Conservation (phyloP, 2,329 filamentous ascomycete species). For the Pezicula rhizophila region DNA sequence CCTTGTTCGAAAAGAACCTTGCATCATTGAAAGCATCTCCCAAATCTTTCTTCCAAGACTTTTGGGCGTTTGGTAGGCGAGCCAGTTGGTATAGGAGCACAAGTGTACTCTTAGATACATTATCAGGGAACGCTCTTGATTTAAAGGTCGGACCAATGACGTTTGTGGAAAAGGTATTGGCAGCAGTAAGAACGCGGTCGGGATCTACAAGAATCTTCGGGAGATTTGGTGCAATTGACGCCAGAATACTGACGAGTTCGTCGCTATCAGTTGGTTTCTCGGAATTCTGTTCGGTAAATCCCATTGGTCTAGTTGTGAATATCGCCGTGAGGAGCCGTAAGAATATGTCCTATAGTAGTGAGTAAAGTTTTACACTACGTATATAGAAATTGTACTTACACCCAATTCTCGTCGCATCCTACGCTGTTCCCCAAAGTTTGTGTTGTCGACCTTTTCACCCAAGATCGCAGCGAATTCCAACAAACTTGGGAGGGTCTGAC, state of each 20-base stretch:
- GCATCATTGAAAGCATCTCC: slow-evolving; percentile 86
- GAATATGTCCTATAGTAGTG: slow-evolving; percentile 68
- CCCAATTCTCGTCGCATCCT: slow-evolving; percentile 88
- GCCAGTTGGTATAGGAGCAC: slow-evolving; percentile 71
- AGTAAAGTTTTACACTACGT: slow-evolving; percentile 14
- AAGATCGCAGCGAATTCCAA: slow-evolving; percentile 85
- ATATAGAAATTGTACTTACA: slow-evolving; percentile 43
- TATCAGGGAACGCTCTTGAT: slow-evolving; percentile 81
- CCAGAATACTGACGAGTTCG: slow-evolving; percentile 75
- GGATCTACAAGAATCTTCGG: slow-evolving; percentile 77
- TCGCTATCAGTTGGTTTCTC: slow-evolving; percentile 39
- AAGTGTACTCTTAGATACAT: slow-evolving; percentile 66
- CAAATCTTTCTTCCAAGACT: slow-evolving; percentile 89
- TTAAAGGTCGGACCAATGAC: slow-evolving; percentile 77
- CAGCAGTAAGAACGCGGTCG: slow-evolving; percentile 74
- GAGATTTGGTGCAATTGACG: slow-evolving; percentile 71
- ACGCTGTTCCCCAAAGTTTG: slow-evolving; percentile 89
- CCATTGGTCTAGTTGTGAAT: slow-evolving; percentile 81
- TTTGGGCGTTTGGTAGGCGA: slow-evolving; percentile 72
- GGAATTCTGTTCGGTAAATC: slow-evolving; percentile 54
- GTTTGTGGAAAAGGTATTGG: slow-evolving; percentile 74
- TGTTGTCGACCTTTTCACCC: slow-evolving; percentile 95
- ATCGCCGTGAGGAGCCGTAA: slow-evolving; percentile 83
- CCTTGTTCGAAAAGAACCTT: slow-evolving; percentile 71
- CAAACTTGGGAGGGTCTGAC: slow-evolving; percentile 79